Conservation (phyloP, 208 protist genomes). For the Leishmania braziliensis region DNA sequence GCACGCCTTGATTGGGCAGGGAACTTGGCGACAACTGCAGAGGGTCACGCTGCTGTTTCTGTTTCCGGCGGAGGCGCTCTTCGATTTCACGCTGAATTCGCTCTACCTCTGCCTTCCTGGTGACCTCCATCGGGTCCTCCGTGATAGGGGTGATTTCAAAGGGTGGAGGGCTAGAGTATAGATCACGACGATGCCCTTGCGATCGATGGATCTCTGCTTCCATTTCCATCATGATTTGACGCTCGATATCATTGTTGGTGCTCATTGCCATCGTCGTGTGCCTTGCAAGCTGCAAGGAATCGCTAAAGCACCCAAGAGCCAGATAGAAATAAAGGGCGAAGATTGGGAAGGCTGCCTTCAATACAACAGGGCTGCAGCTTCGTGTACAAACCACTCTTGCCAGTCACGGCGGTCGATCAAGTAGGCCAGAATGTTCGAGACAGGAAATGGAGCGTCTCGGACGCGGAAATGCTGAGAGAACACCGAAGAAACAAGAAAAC, state of each 20-base stretch:
- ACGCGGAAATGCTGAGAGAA: neutral
- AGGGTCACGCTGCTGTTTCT: conserved; percentile 43
- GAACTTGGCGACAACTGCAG: conserved; percentile 48
- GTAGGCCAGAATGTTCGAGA: neutral
- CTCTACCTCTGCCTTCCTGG: conserved; percentile 38
- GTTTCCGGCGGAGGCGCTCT: conserved; percentile 43
- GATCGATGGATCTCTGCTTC: conserved; percentile 63
- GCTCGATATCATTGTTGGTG: conserved; percentile 63
- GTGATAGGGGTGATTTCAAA: conserved; percentile 55
- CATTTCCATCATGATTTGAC: conserved; percentile 83
- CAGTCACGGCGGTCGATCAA: neutral
- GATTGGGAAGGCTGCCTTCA: neutral
- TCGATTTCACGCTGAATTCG: conserved; percentile 57
- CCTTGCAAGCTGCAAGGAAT: neutral
- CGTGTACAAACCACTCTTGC: neutral
- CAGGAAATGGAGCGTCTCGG: neutral
- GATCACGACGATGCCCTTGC: conserved; percentile 10
- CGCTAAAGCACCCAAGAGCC: neutral
- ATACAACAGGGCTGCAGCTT: neutral
- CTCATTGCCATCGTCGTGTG: conserved; percentile 24
- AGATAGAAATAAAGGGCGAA: neutral
- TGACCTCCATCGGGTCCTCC: conserved; percentile 24
- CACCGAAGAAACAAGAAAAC: too few species aligned
- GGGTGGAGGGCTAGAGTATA: conserved; percentile 24
- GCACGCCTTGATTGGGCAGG: neutral